Percentiles rank a stretch among this genome's conserved stretches.
phyloP scores from a whole-genome alignment of 352 stramenopile genomes.

The Elongisporangium anandrum region DNA sequence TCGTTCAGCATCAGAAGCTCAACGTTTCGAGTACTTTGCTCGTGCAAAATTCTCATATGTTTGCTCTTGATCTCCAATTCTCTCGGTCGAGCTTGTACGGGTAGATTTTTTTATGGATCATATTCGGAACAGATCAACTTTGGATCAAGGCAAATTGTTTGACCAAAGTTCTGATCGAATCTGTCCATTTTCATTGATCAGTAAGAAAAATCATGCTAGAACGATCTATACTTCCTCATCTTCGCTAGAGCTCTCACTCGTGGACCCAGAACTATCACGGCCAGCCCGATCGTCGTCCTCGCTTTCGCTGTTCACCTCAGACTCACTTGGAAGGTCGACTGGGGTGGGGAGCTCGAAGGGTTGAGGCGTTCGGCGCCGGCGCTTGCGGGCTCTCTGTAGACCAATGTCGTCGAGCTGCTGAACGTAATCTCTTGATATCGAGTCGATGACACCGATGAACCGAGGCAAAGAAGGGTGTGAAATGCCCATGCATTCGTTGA shows the following conservation, averaged over 20 bases:
- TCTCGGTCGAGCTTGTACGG: too few species aligned
- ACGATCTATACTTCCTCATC: not conserved
- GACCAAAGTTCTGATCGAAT: constrained; percentile 3
- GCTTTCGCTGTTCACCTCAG: not conserved
- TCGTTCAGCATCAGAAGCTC: too few species aligned
- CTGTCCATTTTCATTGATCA: not conserved
- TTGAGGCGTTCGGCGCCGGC: not conserved
- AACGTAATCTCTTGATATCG: not conserved
- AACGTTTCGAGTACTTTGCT: too few species aligned
- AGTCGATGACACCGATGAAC: constrained; percentile 1
- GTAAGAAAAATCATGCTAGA: not conserved
- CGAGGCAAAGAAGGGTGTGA: not conserved
- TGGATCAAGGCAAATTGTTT: constrained; percentile 1
- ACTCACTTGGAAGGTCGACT: not conserved
- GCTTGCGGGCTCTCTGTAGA: not conserved
- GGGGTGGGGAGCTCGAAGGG: not conserved
- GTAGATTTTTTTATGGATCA: too few species aligned
- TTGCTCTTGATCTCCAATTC: too few species aligned
- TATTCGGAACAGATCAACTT: constrained; percentile 14
- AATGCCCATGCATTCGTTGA: not conserved
- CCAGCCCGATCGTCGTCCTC: not conserved
- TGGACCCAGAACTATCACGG: too few species aligned
- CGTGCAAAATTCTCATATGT: too few species aligned
- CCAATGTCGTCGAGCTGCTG: not conserved
- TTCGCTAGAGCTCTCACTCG: not conserved